Evolutionary conservation across 768 basidiomycete genomes (phyloP).

Genomic region (Tremella mesenterica): DNA sequence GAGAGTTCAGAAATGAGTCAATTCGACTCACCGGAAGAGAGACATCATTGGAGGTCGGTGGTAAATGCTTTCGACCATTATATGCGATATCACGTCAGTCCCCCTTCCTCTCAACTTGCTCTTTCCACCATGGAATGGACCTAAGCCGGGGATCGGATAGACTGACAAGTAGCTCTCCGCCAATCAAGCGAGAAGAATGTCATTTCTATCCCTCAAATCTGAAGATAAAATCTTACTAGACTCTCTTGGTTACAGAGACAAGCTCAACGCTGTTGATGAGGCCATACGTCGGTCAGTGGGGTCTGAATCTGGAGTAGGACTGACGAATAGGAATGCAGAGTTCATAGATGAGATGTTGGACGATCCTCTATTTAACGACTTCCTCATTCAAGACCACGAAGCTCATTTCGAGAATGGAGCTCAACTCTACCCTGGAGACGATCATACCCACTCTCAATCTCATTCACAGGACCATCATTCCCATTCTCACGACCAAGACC

Average conservation of each 20-base stretch:
- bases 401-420: background rate
- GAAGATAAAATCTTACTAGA: conserved; percentile 64
- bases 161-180: conserved; percentile 49
- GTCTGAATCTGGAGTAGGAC: background rate
- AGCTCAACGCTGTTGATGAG: conserved; percentile 68
- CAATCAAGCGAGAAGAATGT: conserved; percentile 65
- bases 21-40: conserved; percentile 50
- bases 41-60: conserved; percentile 65
- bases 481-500: conserved; percentile 21
- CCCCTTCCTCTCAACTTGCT: too few relatives aligned
- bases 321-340: conserved; percentile 55
- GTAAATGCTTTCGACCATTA: conserved; percentile 68
- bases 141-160: background rate
- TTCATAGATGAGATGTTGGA: conserved; percentile 68
- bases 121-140: background rate
- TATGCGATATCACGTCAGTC: conserved; percentile 60
- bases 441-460: conserved; percentile 6
- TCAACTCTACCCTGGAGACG: background rate
- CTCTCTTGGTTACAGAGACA: conserved; percentile 63
- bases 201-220: conserved; percentile 60
- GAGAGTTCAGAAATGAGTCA: background rate
- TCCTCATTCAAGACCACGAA: conserved; percentile 11
- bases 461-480: conserved; percentile 32
- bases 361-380: conserved; percentile 60
- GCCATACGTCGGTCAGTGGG: conserved; percentile 52